A percentile compares a stretch with the other conserved stretches of the same genome.
phyloP scores from a whole-genome alignment of 192 early-diverging fungal genomes.

The Gonapodya prolifera region DNA sequence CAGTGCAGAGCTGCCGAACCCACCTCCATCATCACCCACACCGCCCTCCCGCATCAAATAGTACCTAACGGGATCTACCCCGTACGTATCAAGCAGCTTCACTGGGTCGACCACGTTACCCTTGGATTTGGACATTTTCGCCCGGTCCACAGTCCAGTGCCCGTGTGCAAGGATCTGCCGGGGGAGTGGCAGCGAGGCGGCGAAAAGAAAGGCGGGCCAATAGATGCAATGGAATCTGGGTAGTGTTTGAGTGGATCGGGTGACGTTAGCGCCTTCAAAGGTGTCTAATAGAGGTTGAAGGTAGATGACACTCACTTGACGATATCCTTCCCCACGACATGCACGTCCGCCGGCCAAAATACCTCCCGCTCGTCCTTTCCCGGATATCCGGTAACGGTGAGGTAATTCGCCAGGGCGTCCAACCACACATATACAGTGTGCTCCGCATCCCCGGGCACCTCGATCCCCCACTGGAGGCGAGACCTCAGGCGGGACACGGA shows the following conservation, averaged over 20 bases:
- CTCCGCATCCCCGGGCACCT: conserved; percentile 69
- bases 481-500: conserved; percentile 72
- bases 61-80: conserved; percentile 78
- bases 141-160: conserved; percentile 79
- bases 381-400: conserved; percentile 77
- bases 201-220: conserved; percentile 95
- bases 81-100: conserved; percentile 50
- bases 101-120: conserved; percentile 89
- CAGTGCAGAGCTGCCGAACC: neutral
- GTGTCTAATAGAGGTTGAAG: neutral
- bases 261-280: neutral
- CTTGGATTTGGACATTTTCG: conserved; percentile 92
- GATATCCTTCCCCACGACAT: conserved; percentile 95
- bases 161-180: conserved; percentile 77
- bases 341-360: conserved; percentile 55
- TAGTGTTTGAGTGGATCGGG: neutral
- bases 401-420: conserved; percentile 87
- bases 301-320: conserved; percentile 32
- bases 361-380: conserved; percentile 28
- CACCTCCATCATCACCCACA: conserved; percentile 67
- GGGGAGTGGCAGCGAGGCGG: conserved; percentile 64
- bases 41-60: conserved; percentile 88
- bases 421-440: conserved; percentile 98
- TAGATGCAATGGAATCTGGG: conserved; percentile 86
- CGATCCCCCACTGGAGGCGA: conserved; percentile 79